These are phyloP conservation scores for Gnomoniopsis smithogilvyi DNA, from an alignment of 2,329 filamentous ascomycete genomes.

Conservation along the genomic window DNA sequence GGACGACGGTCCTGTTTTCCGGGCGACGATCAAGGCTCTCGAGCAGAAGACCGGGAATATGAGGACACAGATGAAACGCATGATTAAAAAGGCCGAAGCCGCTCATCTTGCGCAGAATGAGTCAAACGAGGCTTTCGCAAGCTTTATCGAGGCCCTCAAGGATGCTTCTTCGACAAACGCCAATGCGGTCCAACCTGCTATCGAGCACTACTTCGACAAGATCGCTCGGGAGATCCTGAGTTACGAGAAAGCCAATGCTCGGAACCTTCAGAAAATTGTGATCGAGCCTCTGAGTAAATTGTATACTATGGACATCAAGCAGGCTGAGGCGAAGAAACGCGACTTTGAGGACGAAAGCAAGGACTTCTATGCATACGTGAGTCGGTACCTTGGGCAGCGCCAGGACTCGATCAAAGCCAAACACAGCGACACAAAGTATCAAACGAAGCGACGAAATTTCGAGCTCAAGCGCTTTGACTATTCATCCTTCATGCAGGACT, in stretches of 20 bases:
- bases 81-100: conserved; percentile 89
- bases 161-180: conserved; percentile 90
- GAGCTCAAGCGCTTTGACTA: conserved; percentile 98
- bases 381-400: conserved; percentile 91
- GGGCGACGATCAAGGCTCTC: conserved; percentile 92
- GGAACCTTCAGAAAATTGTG: conserved; percentile 85
- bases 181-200: conserved; percentile 92
- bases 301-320: conserved; percentile 95
- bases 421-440: conserved; percentile 96
- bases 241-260: conserved; percentile 82
- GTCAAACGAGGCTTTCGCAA: conserved; percentile 80
- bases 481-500: conserved; percentile 97
- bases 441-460: conserved; percentile 88
- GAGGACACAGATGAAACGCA: conserved; percentile 91
- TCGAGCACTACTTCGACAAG: conserved; percentile 98
- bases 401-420: conserved; percentile 97
- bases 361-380: conserved; percentile 95
- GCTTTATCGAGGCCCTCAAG: conserved; percentile 80
- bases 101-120: conserved; percentile 75
- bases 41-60: conserved; percentile 97
- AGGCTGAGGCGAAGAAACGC: conserved; percentile 92
- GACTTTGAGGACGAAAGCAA: conserved; percentile 99
- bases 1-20: conserved; percentile 92
- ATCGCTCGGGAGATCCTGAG: conserved; percentile 85
- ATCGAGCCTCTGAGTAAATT: conserved; percentile 91